These are phyloP conservation scores for Curvularia verruculosa DNA, from an alignment of 2,329 filamentous ascomycete genomes.

Conservation along the genomic window DNA sequence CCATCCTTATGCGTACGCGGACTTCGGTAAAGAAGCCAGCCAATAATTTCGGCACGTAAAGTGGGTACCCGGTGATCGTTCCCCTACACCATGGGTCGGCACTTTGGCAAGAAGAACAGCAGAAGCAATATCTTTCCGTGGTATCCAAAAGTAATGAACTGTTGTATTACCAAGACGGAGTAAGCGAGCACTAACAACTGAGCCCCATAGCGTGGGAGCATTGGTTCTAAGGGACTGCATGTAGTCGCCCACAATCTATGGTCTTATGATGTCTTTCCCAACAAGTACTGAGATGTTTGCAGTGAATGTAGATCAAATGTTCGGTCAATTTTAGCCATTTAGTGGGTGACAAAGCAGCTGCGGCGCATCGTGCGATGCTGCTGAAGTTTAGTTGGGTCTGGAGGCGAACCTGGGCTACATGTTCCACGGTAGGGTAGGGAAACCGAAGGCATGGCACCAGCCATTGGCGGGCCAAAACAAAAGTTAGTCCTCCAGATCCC, in stretches of 20 bases:
- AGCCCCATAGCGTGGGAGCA: not conserved
- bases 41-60: not conserved
- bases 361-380: slow-evolving; percentile 1
- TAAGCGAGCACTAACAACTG: not conserved
- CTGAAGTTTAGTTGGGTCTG: not conserved
- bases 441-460: not conserved
- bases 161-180: not conserved
- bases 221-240: not conserved
- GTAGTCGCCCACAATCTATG: not conserved
- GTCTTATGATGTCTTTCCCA: not conserved
- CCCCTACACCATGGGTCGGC: not conserved
- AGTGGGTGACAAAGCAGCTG: slow-evolving; percentile 1
- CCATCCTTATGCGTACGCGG: not conserved
- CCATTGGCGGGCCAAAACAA: not conserved
- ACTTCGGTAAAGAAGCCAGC: not conserved
- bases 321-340: not conserved
- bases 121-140: not conserved
- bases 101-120: not conserved
- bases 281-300: not conserved
- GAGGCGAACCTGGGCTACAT: not conserved
- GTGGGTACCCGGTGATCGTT: not conserved
- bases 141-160: not conserved
- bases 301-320: not conserved
- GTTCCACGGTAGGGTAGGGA: not conserved
- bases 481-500: not conserved